Percentiles rank a stretch among this genome's conserved stretches.
Evolutionary conservation across 1,284 basidiomycete species (phyloP).

Genomic region (Papiliotrema fonsecae): DNA sequence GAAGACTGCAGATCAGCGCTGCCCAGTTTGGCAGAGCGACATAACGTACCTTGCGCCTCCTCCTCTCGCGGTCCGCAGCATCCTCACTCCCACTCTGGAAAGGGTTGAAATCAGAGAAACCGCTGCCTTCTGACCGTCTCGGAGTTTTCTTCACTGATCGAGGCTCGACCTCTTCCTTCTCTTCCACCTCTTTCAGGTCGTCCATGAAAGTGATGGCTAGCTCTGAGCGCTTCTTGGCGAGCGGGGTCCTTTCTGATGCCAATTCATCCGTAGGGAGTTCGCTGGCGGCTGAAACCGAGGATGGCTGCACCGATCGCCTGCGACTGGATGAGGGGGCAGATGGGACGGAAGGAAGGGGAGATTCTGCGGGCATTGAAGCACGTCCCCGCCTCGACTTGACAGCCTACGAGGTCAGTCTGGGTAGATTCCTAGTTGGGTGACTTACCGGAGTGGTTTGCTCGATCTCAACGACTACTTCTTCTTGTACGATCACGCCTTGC

Average conservation of each 20-base stretch:
- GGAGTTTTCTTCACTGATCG: constrained; percentile 21
- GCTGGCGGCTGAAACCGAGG: constrained; percentile 5
- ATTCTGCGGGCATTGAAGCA: neutral
- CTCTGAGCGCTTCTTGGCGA: constrained; percentile 12
- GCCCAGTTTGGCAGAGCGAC: neutral
- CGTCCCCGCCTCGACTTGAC: neutral
- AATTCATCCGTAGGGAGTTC: constrained; percentile 3
- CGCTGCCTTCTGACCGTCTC: constrained; percentile 34
- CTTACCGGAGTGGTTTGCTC: constrained; percentile 5
- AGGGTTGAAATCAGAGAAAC: constrained; percentile 54
- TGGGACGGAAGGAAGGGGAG: constrained; percentile 1
- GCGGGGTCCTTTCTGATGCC: neutral
- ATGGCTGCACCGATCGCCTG: constrained; percentile 8
- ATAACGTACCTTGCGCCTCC: constrained; percentile 39
- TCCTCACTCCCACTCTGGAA: constrained; percentile 53
- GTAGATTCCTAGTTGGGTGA: neutral
- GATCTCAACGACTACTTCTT: constrained; percentile 4
- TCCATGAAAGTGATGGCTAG: constrained; percentile 14
- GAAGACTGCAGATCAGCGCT: constrained; percentile 24
- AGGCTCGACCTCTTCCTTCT: constrained; percentile 50
- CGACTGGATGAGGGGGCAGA: constrained; percentile 9
- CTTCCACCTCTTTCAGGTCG: constrained; percentile 56
- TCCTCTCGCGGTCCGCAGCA: constrained; percentile 39
- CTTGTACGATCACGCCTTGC: neutral
- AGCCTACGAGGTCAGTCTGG: neutral